Evolutionary conservation across 2,329 filamentous ascomycete species (phyloP).

Genomic region (Aspergillus pseudoglaucus): DNA sequence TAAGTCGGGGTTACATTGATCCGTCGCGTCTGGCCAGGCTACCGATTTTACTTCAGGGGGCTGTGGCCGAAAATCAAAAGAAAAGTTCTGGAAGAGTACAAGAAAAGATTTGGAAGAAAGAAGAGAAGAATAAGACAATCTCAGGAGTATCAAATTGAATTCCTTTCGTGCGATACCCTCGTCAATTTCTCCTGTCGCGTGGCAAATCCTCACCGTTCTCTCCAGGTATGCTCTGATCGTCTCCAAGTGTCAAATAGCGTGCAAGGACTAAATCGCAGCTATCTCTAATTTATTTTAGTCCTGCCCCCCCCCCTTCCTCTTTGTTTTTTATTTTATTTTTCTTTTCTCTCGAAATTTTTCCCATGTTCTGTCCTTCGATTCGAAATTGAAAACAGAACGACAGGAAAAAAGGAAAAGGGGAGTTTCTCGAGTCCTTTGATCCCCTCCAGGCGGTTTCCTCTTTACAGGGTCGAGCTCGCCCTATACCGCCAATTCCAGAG

Average conservation of each 20-base stretch:
- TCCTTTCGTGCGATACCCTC: not conserved
- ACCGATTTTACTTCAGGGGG: constrained; percentile 1
- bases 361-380: not conserved
- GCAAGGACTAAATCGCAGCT: not conserved
- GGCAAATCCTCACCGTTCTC: not conserved
- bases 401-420: not conserved
- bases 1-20: not conserved
- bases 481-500: constrained; percentile 22
- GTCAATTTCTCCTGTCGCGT: not conserved
- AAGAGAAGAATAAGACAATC: not conserved
- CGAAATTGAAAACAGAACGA: not conserved
- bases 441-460: constrained; percentile 11
- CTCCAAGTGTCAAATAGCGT: not conserved
- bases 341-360: not conserved
- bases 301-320: not conserved
- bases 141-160: not conserved
- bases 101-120: not conserved
- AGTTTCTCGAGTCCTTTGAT: not conserved
- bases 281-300: not conserved
- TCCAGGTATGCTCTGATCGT: not conserved
- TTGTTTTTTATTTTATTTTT: not conserved
- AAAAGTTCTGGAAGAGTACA: not conserved
- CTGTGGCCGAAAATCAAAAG: not conserved
- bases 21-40: not conserved
- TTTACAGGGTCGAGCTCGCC: constrained; percentile 16